These are phyloP conservation scores for Hypoxylon sp. DNA, from an alignment of 2,329 filamentous ascomycete genomes.

Conservation along the genomic window DNA sequence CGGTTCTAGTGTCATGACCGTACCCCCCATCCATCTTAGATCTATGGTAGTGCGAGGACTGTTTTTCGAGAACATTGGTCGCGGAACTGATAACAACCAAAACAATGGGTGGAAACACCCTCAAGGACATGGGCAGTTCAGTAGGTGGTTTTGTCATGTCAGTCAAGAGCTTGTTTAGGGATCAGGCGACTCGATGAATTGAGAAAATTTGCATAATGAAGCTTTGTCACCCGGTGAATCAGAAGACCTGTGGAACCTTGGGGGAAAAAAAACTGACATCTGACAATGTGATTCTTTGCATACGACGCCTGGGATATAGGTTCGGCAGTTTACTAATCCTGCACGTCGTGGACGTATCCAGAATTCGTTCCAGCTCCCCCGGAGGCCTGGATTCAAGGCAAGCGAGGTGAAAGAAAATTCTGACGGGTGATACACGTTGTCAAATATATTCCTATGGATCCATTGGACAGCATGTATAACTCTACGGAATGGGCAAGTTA, in stretches of 20 bases:
- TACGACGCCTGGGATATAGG: constrained; percentile 1
- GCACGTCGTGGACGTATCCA: constrained; percentile 17
- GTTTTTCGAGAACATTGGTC: not conserved
- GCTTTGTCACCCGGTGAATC: constrained; percentile 9
- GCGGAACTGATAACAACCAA: constrained; percentile 4
- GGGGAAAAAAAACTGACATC: not conserved
- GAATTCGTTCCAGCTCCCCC: constrained; percentile 8
- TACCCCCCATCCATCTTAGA: too few relatives aligned
- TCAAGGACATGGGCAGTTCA: constrained; percentile 8
- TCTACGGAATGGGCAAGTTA: constrained; percentile 21
- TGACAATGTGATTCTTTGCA: constrained; percentile 10
- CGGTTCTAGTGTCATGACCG: constrained; percentile 5
- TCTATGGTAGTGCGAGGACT: not conserved
- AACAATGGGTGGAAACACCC: constrained; percentile 1
- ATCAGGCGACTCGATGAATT: constrained; percentile 20
- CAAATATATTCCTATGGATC: constrained; percentile 11
- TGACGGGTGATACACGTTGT: constrained; percentile 29
- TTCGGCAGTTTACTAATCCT: constrained; percentile 8
- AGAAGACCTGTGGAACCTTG: constrained; percentile 1
- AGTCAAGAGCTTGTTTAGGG: constrained; percentile 5
- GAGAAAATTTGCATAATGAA: constrained; percentile 8
- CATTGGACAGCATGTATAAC: constrained; percentile 15
- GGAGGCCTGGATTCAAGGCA: constrained; percentile 15
- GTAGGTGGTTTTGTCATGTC: too few relatives aligned
- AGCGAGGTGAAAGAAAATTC: not conserved